These are phyloP conservation scores for Hypoxylon rubiginosum DNA, from an alignment of 2,329 filamentous ascomycete species.

Conservation along the genomic window DNA sequence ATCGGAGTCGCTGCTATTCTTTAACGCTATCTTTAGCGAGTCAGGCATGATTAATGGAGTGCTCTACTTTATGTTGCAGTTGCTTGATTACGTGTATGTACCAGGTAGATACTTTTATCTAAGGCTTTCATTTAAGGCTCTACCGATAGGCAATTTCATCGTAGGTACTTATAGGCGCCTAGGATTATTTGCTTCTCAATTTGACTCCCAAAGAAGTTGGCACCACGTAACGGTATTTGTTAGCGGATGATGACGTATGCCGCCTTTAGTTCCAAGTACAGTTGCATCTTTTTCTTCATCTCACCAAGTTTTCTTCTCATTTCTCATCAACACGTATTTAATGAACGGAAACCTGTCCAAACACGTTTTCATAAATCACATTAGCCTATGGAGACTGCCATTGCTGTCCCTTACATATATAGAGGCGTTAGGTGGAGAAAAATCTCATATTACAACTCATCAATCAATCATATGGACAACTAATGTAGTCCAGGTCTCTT, in stretches of 20 bases:
- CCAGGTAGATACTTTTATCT: too few species aligned
- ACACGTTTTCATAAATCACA: neutral
- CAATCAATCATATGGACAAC: too few species aligned
- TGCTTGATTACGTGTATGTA: neutral
- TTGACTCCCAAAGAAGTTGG: conserved; percentile 8
- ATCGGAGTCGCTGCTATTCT: conserved; percentile 67
- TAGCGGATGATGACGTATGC: conserved; percentile 24
- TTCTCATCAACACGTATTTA: neutral
- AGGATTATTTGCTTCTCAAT: neutral
- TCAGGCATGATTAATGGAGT: conserved; percentile 52
- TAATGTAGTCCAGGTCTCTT: too few species aligned
- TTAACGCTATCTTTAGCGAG: conserved; percentile 66
- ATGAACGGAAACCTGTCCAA: neutral
- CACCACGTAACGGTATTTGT: neutral
- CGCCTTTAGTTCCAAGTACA: conserved; percentile 6
- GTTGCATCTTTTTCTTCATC: conserved; percentile 2
- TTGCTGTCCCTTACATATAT: too few species aligned
- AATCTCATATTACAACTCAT: too few species aligned
- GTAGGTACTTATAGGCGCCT: too few species aligned
- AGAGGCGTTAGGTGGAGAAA: too few species aligned
- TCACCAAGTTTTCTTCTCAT: neutral
- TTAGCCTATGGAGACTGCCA: neutral
- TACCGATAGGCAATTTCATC: too few species aligned
- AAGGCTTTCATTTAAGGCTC: too few species aligned
- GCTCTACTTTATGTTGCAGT: neutral